A percentile compares a stretch with the other conserved stretches of the same genome.
These are phyloP conservation scores for Nematodospora valgi DNA, from an alignment of 805 yeast genomes.

Conservation along the genomic window DNA sequence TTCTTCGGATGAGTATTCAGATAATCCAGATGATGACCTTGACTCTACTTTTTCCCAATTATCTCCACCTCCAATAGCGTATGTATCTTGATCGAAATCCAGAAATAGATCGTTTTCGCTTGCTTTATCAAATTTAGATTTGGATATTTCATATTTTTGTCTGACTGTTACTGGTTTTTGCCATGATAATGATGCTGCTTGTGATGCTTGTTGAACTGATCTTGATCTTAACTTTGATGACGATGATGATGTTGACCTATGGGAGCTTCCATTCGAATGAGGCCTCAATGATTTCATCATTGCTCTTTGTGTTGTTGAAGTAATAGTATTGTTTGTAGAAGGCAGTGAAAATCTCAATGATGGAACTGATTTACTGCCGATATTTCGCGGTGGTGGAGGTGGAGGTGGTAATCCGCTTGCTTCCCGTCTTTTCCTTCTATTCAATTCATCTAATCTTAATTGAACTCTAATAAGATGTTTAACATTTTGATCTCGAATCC, in stretches of 20 bases:
- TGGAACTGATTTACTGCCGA: slow-evolving; percentile 19
- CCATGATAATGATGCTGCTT: slow-evolving; percentile 32
- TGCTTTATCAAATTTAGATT: slow-evolving; percentile 4
- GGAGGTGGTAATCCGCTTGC: slow-evolving; percentile 9
- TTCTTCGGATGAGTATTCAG: slow-evolving; percentile 5
- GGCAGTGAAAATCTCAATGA: slow-evolving; percentile 18
- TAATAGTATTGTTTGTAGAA: slow-evolving; percentile 1
- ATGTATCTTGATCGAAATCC: slow-evolving; percentile 37
- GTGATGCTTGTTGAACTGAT: slow-evolving; percentile 21
- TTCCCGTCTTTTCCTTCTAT: slow-evolving; percentile 18
- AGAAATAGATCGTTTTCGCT: slow-evolving; percentile 26
- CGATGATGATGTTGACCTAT: slow-evolving; percentile 3
- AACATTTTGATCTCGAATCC: slow-evolving; percentile 41
- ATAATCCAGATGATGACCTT: slow-evolving; percentile 8
- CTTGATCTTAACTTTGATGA: slow-evolving; percentile 6
- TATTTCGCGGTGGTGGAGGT: slow-evolving; percentile 9
- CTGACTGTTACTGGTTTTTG: slow-evolving; percentile 14
- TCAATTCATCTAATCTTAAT: slow-evolving; percentile 35
- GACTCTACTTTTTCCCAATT: slow-evolving; percentile 6
- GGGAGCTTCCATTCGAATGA: slow-evolving; percentile 10
- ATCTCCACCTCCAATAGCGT: not conserved
- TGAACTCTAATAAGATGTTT: slow-evolving; percentile 41
- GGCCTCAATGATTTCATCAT: slow-evolving; percentile 33
- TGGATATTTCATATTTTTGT: slow-evolving; percentile 5
- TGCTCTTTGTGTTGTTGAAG: slow-evolving; percentile 14